Evolutionary conservation across 1,284 basidiomycete species (phyloP), one percentile per base, ranked within the genome.

Genomic region (Flammula alnicola): DNA sequence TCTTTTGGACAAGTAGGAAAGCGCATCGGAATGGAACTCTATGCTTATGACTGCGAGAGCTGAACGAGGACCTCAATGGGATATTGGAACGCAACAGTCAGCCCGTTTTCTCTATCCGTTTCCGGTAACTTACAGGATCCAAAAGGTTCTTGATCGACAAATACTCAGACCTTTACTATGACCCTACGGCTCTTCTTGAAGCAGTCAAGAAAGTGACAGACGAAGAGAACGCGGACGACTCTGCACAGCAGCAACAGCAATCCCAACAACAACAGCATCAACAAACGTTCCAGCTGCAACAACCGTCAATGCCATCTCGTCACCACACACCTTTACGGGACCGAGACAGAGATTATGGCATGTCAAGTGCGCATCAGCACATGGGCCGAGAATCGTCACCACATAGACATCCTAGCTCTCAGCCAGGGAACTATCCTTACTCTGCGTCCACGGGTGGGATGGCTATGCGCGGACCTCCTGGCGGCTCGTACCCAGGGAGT

Each of bases 1-100:
- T 42, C 36, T 37, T 10, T 16, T 55, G 32, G 23, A 35, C 38
- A n/a, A 51, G 17, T 47, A 90, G 88, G 88, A 91, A 63, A 83
- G 79, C 62, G 87, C 89, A 11, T 90, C 88, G 3, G 86, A 91
- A 56, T 92, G 89, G 89, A 92, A 92, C 59, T 91, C 89, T 0
- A 61, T 90, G 41, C 71, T 92, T 38, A 78, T 83, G 51, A 86
- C 83, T 29, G 89, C 89, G 4, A 79, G 90, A 30, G 90, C 89
- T 7, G 81, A 86, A 52, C 75, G 89, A 53, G 89, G 90, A 0
- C 89, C 89, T 4, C 90, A 91, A 59, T 92, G 89, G 89, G 89
- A 92, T 65, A 76, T 91, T 29, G 86, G 87, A 17, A 90, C 89
- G 16, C 89, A 92, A 66, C 83, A 86, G 90, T 92, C 49, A 47